A percentile compares a stretch with the other conserved stretches of the same genome.
These are phyloP conservation scores for Oryza nivara DNA, from an alignment of 176 grass and related monocot species.

Conservation along the genomic window DNA sequence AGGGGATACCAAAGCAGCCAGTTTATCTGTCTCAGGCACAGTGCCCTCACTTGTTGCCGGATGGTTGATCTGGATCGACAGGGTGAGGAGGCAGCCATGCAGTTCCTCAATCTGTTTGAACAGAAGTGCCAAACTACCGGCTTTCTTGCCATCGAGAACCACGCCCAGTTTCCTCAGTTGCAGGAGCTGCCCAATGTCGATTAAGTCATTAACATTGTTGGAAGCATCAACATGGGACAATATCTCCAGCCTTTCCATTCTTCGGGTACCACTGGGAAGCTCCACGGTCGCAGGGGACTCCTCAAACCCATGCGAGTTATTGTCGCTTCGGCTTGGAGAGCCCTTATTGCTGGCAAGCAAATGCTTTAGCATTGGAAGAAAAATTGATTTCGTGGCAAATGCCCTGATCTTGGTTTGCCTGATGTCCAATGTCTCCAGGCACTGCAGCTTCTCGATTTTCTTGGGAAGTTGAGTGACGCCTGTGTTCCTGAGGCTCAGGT, in stretches of 20 bases:
- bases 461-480: constrained; percentile 7
- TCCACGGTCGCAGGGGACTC: neutral
- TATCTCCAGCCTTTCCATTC: constrained; percentile 8
- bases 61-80: neutral
- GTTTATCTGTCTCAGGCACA: no score
- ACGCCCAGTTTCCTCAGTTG: constrained; percentile 25
- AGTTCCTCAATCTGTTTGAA: neutral
- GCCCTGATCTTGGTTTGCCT: constrained; percentile 26
- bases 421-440: constrained; percentile 39
- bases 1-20: neutral
- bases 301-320: neutral
- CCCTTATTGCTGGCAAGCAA: constrained; percentile 4
- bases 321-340: neutral
- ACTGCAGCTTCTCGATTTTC: constrained; percentile 18
- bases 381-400: neutral
- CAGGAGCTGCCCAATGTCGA: neutral
- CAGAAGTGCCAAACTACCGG: neutral
- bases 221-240: constrained; percentile 1
- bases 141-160: neutral
- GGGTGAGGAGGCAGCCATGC: neutral
- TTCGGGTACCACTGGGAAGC: neutral
- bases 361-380: constrained; percentile 27
- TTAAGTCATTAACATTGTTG: neutral
- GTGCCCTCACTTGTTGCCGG: neutral
- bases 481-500: constrained; percentile 39